Evolutionary conservation across 106 monocot genomes (phyloP), one percentile per base, ranked within the genome.

Genomic region (Dactylorhiza incarnata): DNA sequence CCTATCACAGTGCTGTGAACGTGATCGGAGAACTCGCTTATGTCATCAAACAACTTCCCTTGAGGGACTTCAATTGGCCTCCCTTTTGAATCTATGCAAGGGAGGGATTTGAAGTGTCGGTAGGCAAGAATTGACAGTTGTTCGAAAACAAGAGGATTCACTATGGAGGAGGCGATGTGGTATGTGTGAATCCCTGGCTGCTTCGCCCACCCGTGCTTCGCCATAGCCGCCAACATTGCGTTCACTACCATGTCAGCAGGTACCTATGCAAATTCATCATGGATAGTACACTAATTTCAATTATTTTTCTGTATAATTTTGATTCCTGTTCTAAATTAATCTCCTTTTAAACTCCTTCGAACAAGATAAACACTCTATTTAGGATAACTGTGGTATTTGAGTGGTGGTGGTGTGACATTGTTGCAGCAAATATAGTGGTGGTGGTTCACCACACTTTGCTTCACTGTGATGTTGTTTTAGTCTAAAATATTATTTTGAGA

Each of bases 181-280:
- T 92, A 95, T 23, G 83, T 69, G 47, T 92, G 84, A 83, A 88
- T 88, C 26, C 89, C 89, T 5, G 78, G 76, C 1, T 77, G 74
- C 48, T n/a, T 72, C 7, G 43, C 49, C 9, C 73, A 71, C 15
- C 89, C 95, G 68, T 95, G 95, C 59, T 90, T 95, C 19, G 95
- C 88, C 81, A 95, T 95, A 17, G 95, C 84, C 15, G 89, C 95
- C 56, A 95, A 69, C 0, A 72, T 89, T 43, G 92, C 89, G 74
- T 92, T 95, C 53, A 95, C 95, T 2, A 95, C 95, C 95, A 95
- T 95, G 74, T 95, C 95, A 24, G 81, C 95, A 15, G 95, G 95
- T 10, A 95, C 83, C 83, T 83, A 73, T 19, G 50, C 10, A 73
- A 49, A n/a, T n/a, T n/a, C n/a, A n/a, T n/a, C n/a, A n/a, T n/a